phyloP scores from a whole-genome alignment of 805 yeast species.

The Hanseniaspora opuntiae region DNA sequence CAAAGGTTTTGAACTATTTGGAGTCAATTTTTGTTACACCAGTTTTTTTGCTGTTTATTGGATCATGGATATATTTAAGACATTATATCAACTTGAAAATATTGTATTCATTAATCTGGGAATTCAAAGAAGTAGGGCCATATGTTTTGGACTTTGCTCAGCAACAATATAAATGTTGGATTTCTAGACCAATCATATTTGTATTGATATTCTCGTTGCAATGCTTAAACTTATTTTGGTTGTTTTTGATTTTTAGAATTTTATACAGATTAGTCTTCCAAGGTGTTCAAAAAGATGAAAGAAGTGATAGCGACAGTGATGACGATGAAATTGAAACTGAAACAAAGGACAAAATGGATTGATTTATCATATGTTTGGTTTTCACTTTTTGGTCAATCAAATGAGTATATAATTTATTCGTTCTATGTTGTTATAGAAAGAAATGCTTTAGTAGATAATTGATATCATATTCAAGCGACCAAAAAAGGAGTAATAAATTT shows the following conservation, averaged over 20 bases:
- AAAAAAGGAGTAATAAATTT: too few relatives aligned
- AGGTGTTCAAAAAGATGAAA: constrained; percentile 60
- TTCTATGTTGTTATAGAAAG: too few relatives aligned
- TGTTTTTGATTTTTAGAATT: constrained; percentile 66
- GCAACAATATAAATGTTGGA: constrained; percentile 93
- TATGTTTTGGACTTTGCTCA: constrained; percentile 70
- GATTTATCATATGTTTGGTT: not conserved
- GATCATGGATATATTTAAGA: constrained; percentile 75
- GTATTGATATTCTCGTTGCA: constrained; percentile 65
- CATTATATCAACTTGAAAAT: constrained; percentile 73
- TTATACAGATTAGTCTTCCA: constrained; percentile 48
- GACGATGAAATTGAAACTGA: constrained; percentile 26
- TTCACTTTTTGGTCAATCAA: not conserved
- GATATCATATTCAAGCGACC: too few relatives aligned
- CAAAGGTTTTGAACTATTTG: constrained; percentile 79
- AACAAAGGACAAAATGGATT: constrained; percentile 14
- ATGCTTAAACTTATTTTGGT: constrained; percentile 78
- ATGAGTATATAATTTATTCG: not conserved
- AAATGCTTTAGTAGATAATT: too few relatives aligned
- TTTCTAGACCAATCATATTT: constrained; percentile 84
- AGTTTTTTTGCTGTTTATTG: constrained; percentile 54
- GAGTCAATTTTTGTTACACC: constrained; percentile 52
- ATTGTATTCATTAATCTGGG: constrained; percentile 73
- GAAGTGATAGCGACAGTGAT: constrained; percentile 75
- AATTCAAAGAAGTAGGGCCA: constrained; percentile 74